A percentile compares a stretch with the other conserved stretches of the same genome.
Evolutionary conservation across 2,329 filamentous ascomycete genomes (phyloP).

Genomic region (Pestalotiopsis fici): DNA sequence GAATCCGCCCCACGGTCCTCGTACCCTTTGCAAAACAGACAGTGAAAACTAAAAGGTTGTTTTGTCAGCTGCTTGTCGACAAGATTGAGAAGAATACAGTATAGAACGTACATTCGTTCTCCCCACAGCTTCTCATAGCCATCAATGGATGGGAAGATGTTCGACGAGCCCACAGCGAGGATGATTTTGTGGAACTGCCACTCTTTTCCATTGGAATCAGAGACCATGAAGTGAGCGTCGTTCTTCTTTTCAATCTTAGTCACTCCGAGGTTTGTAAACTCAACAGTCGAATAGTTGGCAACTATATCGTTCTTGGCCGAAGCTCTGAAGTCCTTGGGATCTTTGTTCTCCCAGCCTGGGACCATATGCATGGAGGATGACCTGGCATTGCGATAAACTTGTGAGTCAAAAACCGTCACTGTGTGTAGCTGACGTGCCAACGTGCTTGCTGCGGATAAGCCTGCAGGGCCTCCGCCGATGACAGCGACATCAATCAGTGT

Average conservation of each 20-base stretch:
- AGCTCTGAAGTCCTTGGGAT: not conserved
- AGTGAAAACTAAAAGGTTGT: slow-evolving; percentile 50
- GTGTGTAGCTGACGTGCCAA: slow-evolving; percentile 6
- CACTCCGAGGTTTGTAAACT: not conserved
- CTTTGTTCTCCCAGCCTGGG: not conserved
- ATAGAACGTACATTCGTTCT: slow-evolving; percentile 42
- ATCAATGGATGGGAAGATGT: slow-evolving; percentile 49
- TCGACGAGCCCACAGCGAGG: slow-evolving; percentile 54
- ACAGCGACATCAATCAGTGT: not conserved
- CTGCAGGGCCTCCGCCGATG: slow-evolving; percentile 9
- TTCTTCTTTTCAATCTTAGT: not conserved
- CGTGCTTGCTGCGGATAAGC: not conserved
- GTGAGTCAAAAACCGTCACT: not conserved
- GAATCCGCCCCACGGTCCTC: slow-evolving; percentile 49
- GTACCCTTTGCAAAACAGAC: slow-evolving; percentile 61
- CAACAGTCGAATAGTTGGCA: not conserved
- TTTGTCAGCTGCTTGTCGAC: not conserved
- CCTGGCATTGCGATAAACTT: not conserved
- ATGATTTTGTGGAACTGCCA: slow-evolving; percentile 55
- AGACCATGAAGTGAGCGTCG: slow-evolving; percentile 22
- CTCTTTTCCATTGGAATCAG: slow-evolving; percentile 39
- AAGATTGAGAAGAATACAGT: not conserved
- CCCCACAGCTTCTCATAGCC: slow-evolving; percentile 60
- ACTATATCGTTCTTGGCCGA: not conserved
- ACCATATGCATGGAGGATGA: slow-evolving; percentile 5